Base-by-base conservation (phyloP, 805 yeast species). In the Zygoascus biomembranicola region DNA sequence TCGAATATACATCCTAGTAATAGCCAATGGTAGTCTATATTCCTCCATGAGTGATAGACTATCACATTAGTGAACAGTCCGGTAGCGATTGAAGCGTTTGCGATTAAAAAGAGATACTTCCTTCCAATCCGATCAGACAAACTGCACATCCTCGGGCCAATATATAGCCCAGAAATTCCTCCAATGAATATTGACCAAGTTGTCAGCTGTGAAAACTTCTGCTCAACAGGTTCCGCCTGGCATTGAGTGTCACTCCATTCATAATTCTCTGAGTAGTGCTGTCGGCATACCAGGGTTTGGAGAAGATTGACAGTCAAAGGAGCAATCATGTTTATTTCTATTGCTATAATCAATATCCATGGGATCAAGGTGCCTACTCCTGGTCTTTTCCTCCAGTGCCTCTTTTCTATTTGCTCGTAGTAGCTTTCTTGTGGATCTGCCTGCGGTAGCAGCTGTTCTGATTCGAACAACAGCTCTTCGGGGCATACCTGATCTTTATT, bases 31-130 rank as follows among this genome's bases (percentile, higher is more conserved):
- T 41, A 49, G 42, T 42, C 35, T 9, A 49, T 6, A 6, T 9
- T 4, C 5, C 13, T n/a, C 47, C 47, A 43, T 14, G 41, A 5
- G 13, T 49, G 47, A 28, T 42, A 42, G 3, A n/a, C 41, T 8
- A 43, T 11, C 18, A 49, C 41, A 28, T 49, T 49, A 8, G 42
- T 49, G 6, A 32, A 42, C n/a, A 49, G 28, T 8, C 52, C 47
- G n/a, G 42, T 10, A 14, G 44, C 47, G 23, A 49, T 49, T 9
- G 37, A 37, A 16, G n/a, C 19, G 11, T 49, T 44, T 8, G 32
- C 26, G 13, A 42, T 16, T 16, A 49, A 18, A 16, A 49, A 20
- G 26, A 23, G 23, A 10, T 19, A 20, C 31, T 16, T 20, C 13
- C 52, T 28, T 23, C 52, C 52, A 11, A 28, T 9, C 13, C 41